Conservation (phyloP, 148 eudicot genomes). For the Nepenthes mirabilis region DNA sequence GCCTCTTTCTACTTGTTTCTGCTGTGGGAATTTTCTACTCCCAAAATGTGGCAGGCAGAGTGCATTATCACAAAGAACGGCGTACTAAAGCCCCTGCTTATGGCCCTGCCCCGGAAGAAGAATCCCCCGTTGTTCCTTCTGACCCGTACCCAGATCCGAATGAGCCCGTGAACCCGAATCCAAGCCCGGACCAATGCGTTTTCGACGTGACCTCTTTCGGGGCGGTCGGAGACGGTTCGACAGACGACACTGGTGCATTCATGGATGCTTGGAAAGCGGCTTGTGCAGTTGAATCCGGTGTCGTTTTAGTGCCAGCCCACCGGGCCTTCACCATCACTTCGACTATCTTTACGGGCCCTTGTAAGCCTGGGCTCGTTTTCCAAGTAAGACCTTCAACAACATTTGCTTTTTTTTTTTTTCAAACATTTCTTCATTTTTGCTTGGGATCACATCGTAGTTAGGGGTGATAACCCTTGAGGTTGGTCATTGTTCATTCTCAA, state of each 20-base stretch:
- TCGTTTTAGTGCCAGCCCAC: slow-evolving; percentile 39
- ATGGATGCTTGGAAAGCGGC: slow-evolving; percentile 80
- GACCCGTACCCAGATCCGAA: slow-evolving; percentile 14
- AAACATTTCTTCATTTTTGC: not conserved
- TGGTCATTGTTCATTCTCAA: too few species aligned
- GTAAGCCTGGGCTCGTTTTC: slow-evolving; percentile 66
- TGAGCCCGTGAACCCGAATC: slow-evolving; percentile 12
- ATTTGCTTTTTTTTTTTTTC: not conserved
- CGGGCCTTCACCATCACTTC: slow-evolving; percentile 60
- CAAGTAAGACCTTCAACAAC: slow-evolving; percentile 31
- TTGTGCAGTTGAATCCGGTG: slow-evolving; percentile 54
- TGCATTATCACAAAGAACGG: not conserved
- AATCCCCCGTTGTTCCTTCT: not conserved
- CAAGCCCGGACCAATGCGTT: slow-evolving; percentile 30
- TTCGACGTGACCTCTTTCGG: slow-evolving; percentile 65
- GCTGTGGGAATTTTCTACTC: not conserved
- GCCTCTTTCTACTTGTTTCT: not conserved
- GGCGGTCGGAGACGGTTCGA: slow-evolving; percentile 69
- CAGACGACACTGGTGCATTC: slow-evolving; percentile 72
- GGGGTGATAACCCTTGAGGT: too few species aligned
- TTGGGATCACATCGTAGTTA: not conserved
- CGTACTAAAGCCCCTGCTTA: not conserved
- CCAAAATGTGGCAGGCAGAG: not conserved
- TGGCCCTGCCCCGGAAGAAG: not conserved
- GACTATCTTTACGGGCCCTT: slow-evolving; percentile 81